Conservation (phyloP, 139 green algal genomes). For the Zygnema circumcarinatum region DNA sequence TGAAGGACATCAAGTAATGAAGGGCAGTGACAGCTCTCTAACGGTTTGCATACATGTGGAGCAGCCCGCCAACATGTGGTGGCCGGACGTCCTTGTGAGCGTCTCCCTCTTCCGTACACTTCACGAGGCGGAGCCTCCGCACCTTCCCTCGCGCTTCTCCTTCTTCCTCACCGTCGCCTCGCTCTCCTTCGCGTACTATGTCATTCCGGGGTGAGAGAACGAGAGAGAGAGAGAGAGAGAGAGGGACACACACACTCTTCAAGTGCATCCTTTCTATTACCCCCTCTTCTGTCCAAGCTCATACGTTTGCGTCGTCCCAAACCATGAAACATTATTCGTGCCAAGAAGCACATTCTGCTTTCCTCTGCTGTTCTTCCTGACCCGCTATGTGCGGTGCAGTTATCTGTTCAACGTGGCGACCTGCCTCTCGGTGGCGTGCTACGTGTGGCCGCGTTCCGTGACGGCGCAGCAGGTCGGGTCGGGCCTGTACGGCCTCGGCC, state of each 20-base stretch:
- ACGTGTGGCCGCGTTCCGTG: background rate
- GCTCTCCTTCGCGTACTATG: background rate
- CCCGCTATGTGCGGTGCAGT: background rate
- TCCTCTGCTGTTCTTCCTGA: background rate
- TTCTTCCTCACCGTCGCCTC: background rate
- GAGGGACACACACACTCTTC: too few species aligned
- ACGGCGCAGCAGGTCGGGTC: conserved; percentile 31
- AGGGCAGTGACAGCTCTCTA: too few species aligned
- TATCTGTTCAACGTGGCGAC: conserved; percentile 17
- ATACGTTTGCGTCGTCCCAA: background rate
- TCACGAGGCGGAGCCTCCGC: too few species aligned
- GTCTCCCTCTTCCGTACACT: too few species aligned
- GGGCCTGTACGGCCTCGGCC: conserved; percentile 10
- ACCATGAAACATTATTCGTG: background rate
- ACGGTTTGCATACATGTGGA: too few species aligned
- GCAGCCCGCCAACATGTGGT: too few species aligned
- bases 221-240: too few species aligned
- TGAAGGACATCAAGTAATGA: too few species aligned
- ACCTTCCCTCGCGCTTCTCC: background rate
- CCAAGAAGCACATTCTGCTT: background rate
- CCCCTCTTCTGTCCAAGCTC: background rate
- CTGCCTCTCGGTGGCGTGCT: conserved; percentile 30
- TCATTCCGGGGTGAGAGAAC: too few species aligned
- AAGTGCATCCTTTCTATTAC: too few species aligned
- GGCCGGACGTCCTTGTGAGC: too few species aligned